Evolutionary conservation across 192 early-diverging fungal species (phyloP), one percentile per base, ranked within the genome.

Genomic region (Rhizoclosmatium globosum): DNA sequence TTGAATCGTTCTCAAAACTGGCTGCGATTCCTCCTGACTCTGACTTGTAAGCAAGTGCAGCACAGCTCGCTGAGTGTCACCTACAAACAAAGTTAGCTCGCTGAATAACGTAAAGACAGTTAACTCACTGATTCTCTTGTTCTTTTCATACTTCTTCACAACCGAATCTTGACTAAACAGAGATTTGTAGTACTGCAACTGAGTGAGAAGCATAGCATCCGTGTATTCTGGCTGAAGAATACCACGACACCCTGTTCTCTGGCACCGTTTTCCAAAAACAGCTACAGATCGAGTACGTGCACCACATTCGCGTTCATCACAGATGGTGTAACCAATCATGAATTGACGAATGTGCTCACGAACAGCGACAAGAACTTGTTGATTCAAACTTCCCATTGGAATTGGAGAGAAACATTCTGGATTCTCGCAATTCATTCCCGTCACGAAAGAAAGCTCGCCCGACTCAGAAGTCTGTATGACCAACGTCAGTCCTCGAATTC

Each of bases 251-350:
- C 88, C 87, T 0, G 86, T 81, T 9, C 84, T 76, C 4, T 92
- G 76, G 79, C 96, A 98, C 45, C 90, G 83, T 2, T 88, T 80
- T 0, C 92, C 95, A 38, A 89, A 85, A 2, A 96, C 94, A 15
- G 89, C 87, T 53, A 94, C 80, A 64, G 87, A 80, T 39, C 92
- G 89, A 3, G 96, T 94, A 4, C 82, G 68, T 43, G 90, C 87
- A 2, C 68, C 78, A 77, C 96, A 97, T 3, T 85, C 82, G 3
- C 88, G 81, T 64, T 97, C 94, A 70, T 97, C 94, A 85, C 98
- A 99, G 42, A 90, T 71, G 47, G 92, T 77, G 81, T 85, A 89
- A 21, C 92, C 89, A n/a, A 92, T 77, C 81, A 95, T 92, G 84
- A 94, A 98, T 58, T 82, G 82, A 46, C 87, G 82, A 23, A 98